Evolutionary conservation across 2,329 filamentous ascomycete genomes (phyloP).

Genomic region (Lecanicillium sp.): DNA sequence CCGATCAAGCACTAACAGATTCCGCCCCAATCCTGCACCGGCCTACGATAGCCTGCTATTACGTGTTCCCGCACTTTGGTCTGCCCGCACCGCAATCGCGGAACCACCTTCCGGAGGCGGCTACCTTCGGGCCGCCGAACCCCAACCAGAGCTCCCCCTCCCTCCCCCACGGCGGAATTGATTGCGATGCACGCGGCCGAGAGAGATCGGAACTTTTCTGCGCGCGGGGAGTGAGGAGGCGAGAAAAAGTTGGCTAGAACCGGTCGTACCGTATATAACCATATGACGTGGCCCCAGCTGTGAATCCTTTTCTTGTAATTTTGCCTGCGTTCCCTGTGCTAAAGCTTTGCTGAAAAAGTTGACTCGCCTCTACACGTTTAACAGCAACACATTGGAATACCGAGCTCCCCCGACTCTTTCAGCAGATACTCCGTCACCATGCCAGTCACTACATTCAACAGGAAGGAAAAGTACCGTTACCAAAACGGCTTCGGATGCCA

Average conservation of each 20-base stretch:
- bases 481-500: slow-evolving; percentile 72
- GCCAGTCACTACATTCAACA: slow-evolving; percentile 41
- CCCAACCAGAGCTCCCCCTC: not conserved
- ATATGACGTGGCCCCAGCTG: no score
- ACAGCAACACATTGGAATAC: no score
- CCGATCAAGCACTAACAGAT: slow-evolving; percentile 1
- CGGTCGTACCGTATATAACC: no score
- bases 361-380: not conserved
- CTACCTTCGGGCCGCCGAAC: slow-evolving; percentile 7
- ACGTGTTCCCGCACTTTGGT: not conserved
- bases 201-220: no score
- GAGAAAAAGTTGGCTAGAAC: no score
- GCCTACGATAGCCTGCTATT: not conserved
- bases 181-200: no score
- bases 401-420: no score
- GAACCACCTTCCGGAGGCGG: not conserved
- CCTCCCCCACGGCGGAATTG: slow-evolving; percentile 6
- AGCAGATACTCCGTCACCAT: slow-evolving; percentile 23
- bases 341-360: not conserved
- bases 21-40: not conserved
- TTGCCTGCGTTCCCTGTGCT: no score
- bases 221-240: no score
- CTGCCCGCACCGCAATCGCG: not conserved
- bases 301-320: no score
- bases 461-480: slow-evolving; percentile 60